Evolutionary conservation across 371 early-diverging fungal genomes (phyloP).

Genomic region (Zopfochytrium polystomum): DNA sequence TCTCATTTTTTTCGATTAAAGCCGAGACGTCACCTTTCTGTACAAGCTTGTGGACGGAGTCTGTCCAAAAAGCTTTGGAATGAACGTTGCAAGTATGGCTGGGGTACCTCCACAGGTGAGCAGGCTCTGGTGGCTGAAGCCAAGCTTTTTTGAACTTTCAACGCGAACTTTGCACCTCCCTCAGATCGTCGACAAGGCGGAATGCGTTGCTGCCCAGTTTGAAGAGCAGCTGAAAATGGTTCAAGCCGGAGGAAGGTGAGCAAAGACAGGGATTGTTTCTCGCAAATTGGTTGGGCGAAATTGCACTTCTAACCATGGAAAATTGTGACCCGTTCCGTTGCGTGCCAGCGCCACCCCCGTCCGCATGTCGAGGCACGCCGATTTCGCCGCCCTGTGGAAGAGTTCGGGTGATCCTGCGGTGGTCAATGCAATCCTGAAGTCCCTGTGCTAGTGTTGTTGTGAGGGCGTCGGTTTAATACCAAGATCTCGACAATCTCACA

Average conservation of each 20-base stretch:
- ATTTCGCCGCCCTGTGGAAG: slow-evolving; percentile 23
- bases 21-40: slow-evolving; percentile 89
- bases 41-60: slow-evolving; percentile 79
- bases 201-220: slow-evolving; percentile 66
- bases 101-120: slow-evolving; percentile 69
- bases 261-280: not conserved
- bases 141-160: not conserved
- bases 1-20: not conserved
- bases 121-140: slow-evolving; percentile 27
- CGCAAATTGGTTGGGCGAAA: not conserved
- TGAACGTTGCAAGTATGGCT: slow-evolving; percentile 89
- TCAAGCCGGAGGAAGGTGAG: slow-evolving; percentile 3
- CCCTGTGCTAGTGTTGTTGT: too few relatives aligned
- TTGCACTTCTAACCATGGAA: not conserved
- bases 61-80: slow-evolving; percentile 61
- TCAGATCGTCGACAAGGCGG: slow-evolving; percentile 56
- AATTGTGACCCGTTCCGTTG: not conserved
- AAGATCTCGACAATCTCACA: too few relatives aligned
- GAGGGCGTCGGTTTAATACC: too few relatives aligned
- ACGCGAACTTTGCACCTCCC: not conserved
- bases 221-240: slow-evolving; percentile 45
- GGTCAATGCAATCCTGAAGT: not conserved
- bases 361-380: slow-evolving; percentile 27
- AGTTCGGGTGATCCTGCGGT: not conserved
- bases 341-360: not conserved